Conservation (phyloP, 2,329 filamentous ascomycete species). For the Incumbomyces delicatus region DNA sequence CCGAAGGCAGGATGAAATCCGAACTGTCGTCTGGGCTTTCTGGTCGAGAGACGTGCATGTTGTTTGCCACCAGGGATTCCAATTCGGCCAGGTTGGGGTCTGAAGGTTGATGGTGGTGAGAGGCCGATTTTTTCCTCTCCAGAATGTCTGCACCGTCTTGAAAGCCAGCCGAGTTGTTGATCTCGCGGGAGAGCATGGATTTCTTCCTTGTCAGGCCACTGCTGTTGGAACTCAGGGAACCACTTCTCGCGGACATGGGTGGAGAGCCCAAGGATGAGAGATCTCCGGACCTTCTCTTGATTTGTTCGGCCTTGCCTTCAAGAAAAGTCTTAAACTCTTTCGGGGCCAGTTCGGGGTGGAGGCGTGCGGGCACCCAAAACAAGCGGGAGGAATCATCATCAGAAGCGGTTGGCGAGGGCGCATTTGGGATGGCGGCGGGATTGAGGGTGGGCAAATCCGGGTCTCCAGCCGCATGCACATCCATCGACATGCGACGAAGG, state of each 20-base stretch:
- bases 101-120: constrained; percentile 40
- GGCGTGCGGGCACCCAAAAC: constrained; percentile 89
- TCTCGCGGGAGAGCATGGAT: constrained; percentile 88
- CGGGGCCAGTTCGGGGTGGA: constrained; percentile 90
- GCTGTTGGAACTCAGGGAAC: constrained; percentile 20
- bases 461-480: constrained; percentile 59
- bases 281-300: constrained; percentile 72
- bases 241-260: constrained; percentile 14
- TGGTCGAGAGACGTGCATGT: constrained; percentile 47
- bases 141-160: constrained; percentile 74
- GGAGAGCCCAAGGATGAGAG: constrained; percentile 48
- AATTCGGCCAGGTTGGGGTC: constrained; percentile 60
- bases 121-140: constrained; percentile 60
- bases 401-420: constrained; percentile 44
- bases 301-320: constrained; percentile 83
- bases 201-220: constrained; percentile 73
- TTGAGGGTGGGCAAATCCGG: constrained; percentile 40
- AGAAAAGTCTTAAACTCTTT: constrained; percentile 95
- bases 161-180: constrained; percentile 67
- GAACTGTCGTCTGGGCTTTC: constrained; percentile 50
- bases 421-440: constrained; percentile 31
- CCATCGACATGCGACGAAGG: constrained; percentile 87
- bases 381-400: constrained; percentile 81
- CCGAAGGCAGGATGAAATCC: constrained; percentile 62
- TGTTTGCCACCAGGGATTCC: constrained; percentile 74